Conservation (phyloP, 75 land plant genomes). For the Pinus tabuliformis region DNA sequence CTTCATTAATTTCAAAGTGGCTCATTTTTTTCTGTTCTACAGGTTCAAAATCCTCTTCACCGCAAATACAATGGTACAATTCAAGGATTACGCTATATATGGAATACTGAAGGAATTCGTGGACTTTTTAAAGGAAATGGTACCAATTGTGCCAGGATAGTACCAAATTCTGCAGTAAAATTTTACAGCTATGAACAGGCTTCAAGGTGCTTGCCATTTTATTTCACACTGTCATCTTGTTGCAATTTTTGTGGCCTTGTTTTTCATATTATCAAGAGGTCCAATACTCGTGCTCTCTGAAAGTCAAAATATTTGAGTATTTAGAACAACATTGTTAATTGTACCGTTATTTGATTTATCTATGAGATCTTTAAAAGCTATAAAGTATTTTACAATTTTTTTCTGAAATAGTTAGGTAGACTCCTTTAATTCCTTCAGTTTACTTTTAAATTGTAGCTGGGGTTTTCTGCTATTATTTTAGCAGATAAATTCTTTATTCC, state of each 20-base stretch:
- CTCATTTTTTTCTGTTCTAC: background rate
- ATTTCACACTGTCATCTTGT: constrained; percentile 4
- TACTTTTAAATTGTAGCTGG: no score
- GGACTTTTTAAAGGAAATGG: constrained; percentile 96
- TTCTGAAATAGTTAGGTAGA: no score
- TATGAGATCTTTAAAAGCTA: no score
- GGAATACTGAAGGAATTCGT: constrained; percentile 82
- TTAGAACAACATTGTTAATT: no score
- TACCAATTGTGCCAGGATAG: constrained; percentile 61
- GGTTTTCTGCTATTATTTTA: no score
- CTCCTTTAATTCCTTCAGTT: no score
- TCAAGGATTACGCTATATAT: constrained; percentile 83
- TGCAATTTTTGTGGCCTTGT: background rate
- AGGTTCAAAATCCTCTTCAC: constrained; percentile 41
- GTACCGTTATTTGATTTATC: no score
- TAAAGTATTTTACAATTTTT: no score
- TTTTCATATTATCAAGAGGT: no score
- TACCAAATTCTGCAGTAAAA: constrained; percentile 55
- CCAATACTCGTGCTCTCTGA: no score
- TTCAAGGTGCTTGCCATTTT: constrained; percentile 29
- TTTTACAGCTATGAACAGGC: constrained; percentile 54
- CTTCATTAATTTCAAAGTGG: background rate
- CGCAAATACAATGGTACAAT: constrained; percentile 47
- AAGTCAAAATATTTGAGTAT: no score
- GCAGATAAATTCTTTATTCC: no score